Evolutionary conservation across 306 rosid species (phyloP), one percentile per base, ranked within the genome.

Genomic region (Prunus padus): DNA sequence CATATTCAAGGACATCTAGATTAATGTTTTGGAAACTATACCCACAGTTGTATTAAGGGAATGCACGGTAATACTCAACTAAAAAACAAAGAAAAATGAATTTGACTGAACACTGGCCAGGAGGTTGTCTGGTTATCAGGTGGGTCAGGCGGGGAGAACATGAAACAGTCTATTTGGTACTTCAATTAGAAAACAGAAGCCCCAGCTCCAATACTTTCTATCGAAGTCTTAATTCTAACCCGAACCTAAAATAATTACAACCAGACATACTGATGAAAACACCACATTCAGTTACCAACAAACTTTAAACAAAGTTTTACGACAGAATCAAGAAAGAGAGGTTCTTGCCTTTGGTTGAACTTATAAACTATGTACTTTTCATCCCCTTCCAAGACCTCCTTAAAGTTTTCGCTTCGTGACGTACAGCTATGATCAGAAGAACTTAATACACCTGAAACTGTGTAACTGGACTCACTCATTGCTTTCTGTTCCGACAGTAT

Each of bases 371-470:
- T 66, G 66, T 86, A 87, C 49, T 40, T 75, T 78, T 64, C 91
- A 52, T 81, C 54, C 25, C 75, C 93, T 45, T 76, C 88, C 82
- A 95, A 33, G 50, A 95, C 80, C 73, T 82, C 84, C 67, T 86
- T 82, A 30, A 95, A 95, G 84, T 76, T 85, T 82, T 79, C 86
- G 65, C 88, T 73, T 57, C 96, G 83, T 1, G 91, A 88, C 72
- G 91, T 79, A 72, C 50, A 11, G 73, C 83, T 73, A 62, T 23
- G 74, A 78, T 87, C 81, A 72, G 98, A 84, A 37, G 88, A 95
- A 74, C 82, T 87, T 72, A 95, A 86, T 76, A 95, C 86, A 26
- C 87, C 96, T 47, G 97, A 92, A 81, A 90, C 98, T 54, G 82
- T 76, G 75, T 90, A 87, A 83, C 81, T 82, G 62, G 77, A 92